Conservation (phyloP, 73 alveolate species). For the Breviolum minutum region DNA sequence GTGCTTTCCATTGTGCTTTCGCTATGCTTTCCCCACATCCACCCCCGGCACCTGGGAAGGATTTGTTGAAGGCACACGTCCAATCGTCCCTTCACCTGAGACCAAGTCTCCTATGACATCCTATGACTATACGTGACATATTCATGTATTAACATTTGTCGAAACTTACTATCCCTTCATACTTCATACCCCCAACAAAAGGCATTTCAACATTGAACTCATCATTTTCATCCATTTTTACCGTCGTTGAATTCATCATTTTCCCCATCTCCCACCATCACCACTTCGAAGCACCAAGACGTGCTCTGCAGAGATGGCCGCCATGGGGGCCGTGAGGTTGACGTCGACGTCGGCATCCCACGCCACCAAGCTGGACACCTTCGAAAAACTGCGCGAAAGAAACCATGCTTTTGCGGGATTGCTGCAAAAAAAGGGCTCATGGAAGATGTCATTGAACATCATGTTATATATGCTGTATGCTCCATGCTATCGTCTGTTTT, state of each 20-base stretch:
- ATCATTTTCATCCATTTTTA: background rate
- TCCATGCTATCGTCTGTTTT: no score
- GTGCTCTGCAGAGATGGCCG: constrained; percentile 87
- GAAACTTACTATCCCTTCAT: background rate
- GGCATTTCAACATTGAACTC: background rate
- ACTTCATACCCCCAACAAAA: no score
- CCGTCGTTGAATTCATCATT: background rate
- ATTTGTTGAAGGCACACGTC: constrained; percentile 85
- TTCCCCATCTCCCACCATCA: no score
- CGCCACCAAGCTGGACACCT: constrained; percentile 87
- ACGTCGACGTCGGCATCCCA: constrained; percentile 94
- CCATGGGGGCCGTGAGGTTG: constrained; percentile 76
- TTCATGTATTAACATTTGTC: background rate
- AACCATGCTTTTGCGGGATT: no score
- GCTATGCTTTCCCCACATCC: background rate
- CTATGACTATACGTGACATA: background rate
- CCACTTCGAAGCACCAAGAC: constrained; percentile 15
- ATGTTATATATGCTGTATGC: no score
- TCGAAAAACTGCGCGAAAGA: background rate
- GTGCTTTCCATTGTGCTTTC: background rate
- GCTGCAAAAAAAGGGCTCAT: no score
- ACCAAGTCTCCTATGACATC: background rate
- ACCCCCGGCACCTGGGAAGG: constrained; percentile 41
- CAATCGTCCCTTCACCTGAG: constrained; percentile 59
- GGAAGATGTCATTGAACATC: no score